Conservation (phyloP, 2,329 filamentous ascomycete species). For the Metarhizium album region DNA sequence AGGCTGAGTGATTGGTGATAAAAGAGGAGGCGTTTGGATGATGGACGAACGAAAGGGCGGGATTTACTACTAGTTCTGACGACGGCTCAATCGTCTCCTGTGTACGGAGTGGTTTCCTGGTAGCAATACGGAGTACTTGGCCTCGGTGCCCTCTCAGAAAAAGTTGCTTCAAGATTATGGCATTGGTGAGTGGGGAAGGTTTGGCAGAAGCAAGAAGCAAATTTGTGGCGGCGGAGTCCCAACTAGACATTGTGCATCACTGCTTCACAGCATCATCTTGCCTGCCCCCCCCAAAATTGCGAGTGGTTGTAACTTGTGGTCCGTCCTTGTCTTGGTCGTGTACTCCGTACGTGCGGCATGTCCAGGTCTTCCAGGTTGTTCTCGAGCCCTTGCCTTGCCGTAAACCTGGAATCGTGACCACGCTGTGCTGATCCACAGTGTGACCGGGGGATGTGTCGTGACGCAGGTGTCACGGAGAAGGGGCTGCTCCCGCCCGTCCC, state of each 20-base stretch:
- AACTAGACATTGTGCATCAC: not conserved
- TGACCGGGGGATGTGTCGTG: not conserved
- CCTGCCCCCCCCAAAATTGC: not conserved
- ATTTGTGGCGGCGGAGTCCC: conserved; percentile 1
- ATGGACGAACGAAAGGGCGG: not conserved
- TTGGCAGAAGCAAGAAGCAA: conserved; percentile 1
- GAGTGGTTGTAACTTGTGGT: not conserved
- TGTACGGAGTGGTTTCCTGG: not conserved
- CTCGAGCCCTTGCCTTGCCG: not conserved
- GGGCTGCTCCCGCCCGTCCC: no score
- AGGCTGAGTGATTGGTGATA: not conserved
- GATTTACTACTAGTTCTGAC: not conserved
- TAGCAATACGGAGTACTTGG: no score
- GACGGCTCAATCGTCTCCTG: not conserved
- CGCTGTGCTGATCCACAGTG: not conserved
- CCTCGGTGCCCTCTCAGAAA: not conserved
- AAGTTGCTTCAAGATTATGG: not conserved
- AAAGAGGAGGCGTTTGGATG: not conserved
- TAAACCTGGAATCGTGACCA: not conserved
- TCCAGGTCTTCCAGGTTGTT: not conserved
- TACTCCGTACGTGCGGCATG: not conserved
- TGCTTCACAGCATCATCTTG: conserved; percentile 1
- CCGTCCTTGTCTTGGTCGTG: not conserved
- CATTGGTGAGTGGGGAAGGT: not conserved
- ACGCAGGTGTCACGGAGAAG: not conserved